These are phyloP conservation scores for Notholithocarpus densiflorus DNA, from an alignment of 306 rosid genomes.

Conservation along the genomic window DNA sequence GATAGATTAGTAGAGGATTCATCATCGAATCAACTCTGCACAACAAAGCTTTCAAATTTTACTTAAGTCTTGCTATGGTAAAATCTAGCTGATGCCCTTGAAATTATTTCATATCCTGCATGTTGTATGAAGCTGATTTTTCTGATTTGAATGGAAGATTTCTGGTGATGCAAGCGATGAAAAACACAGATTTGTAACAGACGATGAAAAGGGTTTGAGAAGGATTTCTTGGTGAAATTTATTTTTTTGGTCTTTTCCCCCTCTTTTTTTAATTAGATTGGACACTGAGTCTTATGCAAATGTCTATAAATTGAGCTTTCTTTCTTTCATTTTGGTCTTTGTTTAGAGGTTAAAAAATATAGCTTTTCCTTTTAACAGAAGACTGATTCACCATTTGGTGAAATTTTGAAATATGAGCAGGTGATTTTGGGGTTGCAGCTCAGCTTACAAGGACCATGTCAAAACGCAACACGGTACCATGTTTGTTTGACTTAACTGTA, in stretches of 20 bases:
- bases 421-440: conserved; percentile 99
- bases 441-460: conserved; percentile 99
- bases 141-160: neutral
- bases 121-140: neutral
- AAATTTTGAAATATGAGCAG: conserved; percentile 48
- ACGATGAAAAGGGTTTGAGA: neutral
- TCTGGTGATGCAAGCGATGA: neutral
- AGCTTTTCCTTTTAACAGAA: neutral
- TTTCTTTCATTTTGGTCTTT: neutral
- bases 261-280: too few relatives aligned
- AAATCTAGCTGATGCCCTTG: too few relatives aligned
- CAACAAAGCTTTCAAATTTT: too few relatives aligned
- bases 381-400: neutral
- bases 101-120: too few relatives aligned
- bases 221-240: neutral
- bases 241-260: neutral
- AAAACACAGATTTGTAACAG: neutral
- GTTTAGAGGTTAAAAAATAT: neutral
- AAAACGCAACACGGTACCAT: conserved; percentile 92
- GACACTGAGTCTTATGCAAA: neutral
- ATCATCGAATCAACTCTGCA: too few relatives aligned
- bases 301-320: neutral
- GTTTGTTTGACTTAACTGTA: neutral
- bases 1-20: too few relatives aligned
- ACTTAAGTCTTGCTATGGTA: too few relatives aligned